Evolutionary conservation across 352 stramenopile species (phyloP).

Genomic region (Albugo laibachii): DNA sequence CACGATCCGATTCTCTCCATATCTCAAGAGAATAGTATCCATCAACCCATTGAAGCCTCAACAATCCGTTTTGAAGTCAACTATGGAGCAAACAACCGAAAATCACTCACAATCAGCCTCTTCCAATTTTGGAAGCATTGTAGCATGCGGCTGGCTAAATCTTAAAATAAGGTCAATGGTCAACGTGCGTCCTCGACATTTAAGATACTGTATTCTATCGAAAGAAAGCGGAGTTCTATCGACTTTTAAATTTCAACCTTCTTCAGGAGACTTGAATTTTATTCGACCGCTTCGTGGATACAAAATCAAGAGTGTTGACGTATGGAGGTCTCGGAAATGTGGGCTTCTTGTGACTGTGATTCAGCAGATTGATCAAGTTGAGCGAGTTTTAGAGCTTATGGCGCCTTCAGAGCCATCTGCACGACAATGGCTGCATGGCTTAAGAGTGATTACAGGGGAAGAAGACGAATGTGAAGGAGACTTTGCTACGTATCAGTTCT

Average conservation of each 20-base stretch:
- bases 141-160: slow-evolving; percentile 65
- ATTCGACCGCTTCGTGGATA: slow-evolving; percentile 43
- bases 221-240: slow-evolving; percentile 35
- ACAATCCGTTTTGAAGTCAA: too few relatives aligned
- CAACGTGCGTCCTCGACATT: slow-evolving; percentile 61
- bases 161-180: slow-evolving; percentile 77
- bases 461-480: slow-evolving; percentile 10
- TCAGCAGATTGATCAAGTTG: slow-evolving; percentile 36
- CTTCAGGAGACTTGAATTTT: slow-evolving; percentile 26
- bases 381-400: slow-evolving; percentile 68
- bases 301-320: slow-evolving; percentile 45
- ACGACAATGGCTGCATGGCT: slow-evolving; percentile 26
- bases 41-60: too few relatives aligned
- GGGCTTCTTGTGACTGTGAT: slow-evolving; percentile 56
- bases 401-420: slow-evolving; percentile 31
- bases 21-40: too few relatives aligned
- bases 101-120: too few relatives aligned
- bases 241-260: slow-evolving; percentile 79
- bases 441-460: slow-evolving; percentile 27
- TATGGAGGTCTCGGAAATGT: slow-evolving; percentile 48
- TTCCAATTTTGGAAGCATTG: slow-evolving; percentile 31
- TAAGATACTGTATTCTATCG: slow-evolving; percentile 70
- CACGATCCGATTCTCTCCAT: too few relatives aligned
- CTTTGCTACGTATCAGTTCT: not conserved
- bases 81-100: too few relatives aligned